phyloP scores from a whole-genome alignment of 495 filamentous ascomycete species.

The Talaromyces stipitatus region DNA sequence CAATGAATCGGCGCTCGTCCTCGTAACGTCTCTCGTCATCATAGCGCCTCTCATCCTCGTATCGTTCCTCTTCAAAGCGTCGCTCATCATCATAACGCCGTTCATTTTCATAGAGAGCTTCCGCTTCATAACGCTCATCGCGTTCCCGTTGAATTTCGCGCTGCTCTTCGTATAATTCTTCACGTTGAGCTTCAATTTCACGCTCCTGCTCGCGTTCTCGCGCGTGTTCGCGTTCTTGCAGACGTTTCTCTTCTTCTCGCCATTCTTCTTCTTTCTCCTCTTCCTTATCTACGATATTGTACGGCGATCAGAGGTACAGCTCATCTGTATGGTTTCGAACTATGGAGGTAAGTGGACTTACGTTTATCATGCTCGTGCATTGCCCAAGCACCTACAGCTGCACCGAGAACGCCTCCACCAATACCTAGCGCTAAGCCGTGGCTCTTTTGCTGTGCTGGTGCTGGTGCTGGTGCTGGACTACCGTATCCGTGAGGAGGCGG shows the following conservation, averaged over 20 bases:
- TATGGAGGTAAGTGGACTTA: neutral
- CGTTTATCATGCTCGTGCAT: conserved; percentile 4
- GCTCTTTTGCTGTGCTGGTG: neutral
- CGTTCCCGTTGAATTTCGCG: conserved; percentile 1
- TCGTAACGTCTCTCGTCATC: neutral
- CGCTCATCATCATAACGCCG: conserved; percentile 3
- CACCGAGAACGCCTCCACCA: conserved; percentile 2
- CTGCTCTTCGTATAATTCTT: neutral
- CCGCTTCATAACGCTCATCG: neutral
- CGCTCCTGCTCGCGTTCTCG: conserved; percentile 4
- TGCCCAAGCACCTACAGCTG: conserved; percentile 1
- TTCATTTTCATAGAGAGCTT: neutral
- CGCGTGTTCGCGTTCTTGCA: neutral
- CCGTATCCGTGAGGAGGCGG: conserved; percentile 1
- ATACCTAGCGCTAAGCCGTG: neutral
- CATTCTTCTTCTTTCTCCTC: conserved; percentile 1
- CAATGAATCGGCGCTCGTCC: neutral
- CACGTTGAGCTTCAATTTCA: neutral
- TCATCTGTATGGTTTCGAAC: neutral
- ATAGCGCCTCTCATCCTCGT: neutral
- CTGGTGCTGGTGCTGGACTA: neutral
- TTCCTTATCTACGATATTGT: neutral
- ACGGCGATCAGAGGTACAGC: neutral
- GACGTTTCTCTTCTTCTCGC: conserved; percentile 1
- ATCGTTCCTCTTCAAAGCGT: neutral